Evolutionary conservation across 108 stramenopile species (phyloP).

Genomic region (Cyclotella baltica): DNA sequence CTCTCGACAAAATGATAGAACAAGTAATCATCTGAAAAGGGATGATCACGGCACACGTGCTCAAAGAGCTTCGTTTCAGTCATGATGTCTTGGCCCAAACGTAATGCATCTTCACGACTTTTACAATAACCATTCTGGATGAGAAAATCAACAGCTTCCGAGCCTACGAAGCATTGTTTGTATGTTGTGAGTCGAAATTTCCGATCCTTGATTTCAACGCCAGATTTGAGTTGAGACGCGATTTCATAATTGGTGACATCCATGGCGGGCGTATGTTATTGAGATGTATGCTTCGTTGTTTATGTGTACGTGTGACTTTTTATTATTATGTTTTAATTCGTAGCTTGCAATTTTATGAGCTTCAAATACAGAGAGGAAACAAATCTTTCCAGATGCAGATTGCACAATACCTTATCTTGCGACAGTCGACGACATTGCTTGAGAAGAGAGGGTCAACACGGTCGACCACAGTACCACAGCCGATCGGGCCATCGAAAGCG

Average conservation of each 20-base stretch:
- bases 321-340: too few relatives aligned
- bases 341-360: too few relatives aligned
- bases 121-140: slow-evolving; percentile 36
- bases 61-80: slow-evolving; percentile 52
- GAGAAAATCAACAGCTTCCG: slow-evolving; percentile 61
- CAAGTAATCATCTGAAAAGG: slow-evolving; percentile 54
- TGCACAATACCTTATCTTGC: too few relatives aligned
- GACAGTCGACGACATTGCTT: too few relatives aligned
- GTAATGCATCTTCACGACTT: slow-evolving; percentile 58
- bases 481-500: too few relatives aligned
- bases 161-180: slow-evolving; percentile 56
- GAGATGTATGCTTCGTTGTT: too few relatives aligned
- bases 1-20: slow-evolving; percentile 72
- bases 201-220: slow-evolving; percentile 33
- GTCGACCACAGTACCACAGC: too few relatives aligned
- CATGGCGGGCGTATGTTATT: neutral
- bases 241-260: slow-evolving; percentile 21
- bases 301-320: too few relatives aligned
- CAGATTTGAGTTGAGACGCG: slow-evolving; percentile 25
- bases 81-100: slow-evolving; percentile 48
- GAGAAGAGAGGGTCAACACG: too few relatives aligned
- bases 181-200: slow-evolving; percentile 48
- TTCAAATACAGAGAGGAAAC: too few relatives aligned
- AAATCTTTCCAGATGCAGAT: too few relatives aligned
- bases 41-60: slow-evolving; percentile 59